Conservation (phyloP, 768 basidiomycete species). For the Sarcodon aspratus region DNA sequence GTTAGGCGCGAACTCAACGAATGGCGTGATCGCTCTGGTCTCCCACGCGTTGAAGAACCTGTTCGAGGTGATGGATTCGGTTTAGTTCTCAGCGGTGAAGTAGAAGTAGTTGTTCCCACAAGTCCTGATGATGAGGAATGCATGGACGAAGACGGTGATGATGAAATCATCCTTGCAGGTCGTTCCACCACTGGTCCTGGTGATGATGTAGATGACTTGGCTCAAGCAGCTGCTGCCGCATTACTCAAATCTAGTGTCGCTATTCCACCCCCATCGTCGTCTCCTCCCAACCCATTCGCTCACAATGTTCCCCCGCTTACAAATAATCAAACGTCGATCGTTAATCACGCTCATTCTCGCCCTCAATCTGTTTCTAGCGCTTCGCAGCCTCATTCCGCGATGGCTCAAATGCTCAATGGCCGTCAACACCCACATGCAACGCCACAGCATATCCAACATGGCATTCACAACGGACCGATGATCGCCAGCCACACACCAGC, state of each 20-base stretch:
- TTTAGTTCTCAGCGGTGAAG: constrained; percentile 59
- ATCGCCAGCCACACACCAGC: constrained; percentile 28
- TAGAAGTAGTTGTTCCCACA: constrained; percentile 46
- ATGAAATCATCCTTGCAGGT: constrained; percentile 26
- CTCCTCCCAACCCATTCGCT: constrained; percentile 20
- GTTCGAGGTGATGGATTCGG: constrained; percentile 60
- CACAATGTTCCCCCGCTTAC: constrained; percentile 17
- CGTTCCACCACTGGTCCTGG: constrained; percentile 11
- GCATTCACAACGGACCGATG: constrained; percentile 26
- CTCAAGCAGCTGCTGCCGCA: constrained; percentile 22
- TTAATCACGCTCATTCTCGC: background rate
- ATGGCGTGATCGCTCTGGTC: constrained; percentile 71
- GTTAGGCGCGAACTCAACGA: constrained; percentile 89
- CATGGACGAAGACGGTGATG: constrained; percentile 34
- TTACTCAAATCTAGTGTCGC: constrained; percentile 23
- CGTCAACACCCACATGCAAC: constrained; percentile 21
- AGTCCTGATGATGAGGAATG: constrained; percentile 44
- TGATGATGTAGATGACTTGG: constrained; percentile 10
- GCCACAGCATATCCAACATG: constrained; percentile 14
- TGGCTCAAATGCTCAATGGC: constrained; percentile 1
- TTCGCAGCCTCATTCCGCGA: background rate
- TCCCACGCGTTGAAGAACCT: constrained; percentile 66
- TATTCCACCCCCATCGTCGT: background rate
- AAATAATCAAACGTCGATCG: constrained; percentile 4
- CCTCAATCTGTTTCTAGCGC: background rate